Evolutionary conservation across 371 early-diverging fungal species (phyloP), one percentile per base, ranked within the genome.

Genomic region (Circinella minor): DNA sequence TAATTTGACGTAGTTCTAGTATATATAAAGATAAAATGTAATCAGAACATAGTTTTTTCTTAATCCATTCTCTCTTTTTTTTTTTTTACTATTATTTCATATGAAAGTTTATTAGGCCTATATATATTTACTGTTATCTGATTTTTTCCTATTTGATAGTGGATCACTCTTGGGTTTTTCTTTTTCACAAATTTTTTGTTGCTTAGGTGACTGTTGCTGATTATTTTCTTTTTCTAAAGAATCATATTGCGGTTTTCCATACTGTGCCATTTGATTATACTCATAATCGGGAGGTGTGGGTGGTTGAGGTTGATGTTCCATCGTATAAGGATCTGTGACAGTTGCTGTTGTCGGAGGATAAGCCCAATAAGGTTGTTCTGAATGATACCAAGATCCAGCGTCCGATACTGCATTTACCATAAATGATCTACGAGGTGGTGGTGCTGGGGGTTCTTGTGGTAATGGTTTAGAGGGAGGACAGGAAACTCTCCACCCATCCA

Each of bases 1-100:
- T 85, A 48, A 85, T 82, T 38, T 81, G 85, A 4, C 81, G 76
- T 6, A 71, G 38, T 62, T 61, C 47, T 48, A 37, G 8, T 18
- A 43, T 39, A 49, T 27, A 39, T 3, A 20, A 49, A 18, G 43
- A 27, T 27, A 27, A 27, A 27, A 27, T 27, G 27, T 2, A 27
- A 27, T 27, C 27, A 27, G 27, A 27, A 27, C 2, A 27, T 27
- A 27, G 2, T 27, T 27, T 27, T 27, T 27, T 27, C 27, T 27
- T n/a, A n/a, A 27, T 27, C 27, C 27, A 27, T 2, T 27, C 2
- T 27, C 27, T 2, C 2, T 27, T 27, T 27, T 27, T 27, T 27
- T 27, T 27, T 27, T 27, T 27, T 1, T 27, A 27, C 27, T 27
- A 27, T 27, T 27, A 27, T 27, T 27, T 27, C 27, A 27, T 27